Percentiles rank a stretch among this genome's conserved stretches.
Conservation (phyloP, 768 basidiomycete species). For the Leccinum subgranulosum region DNA sequence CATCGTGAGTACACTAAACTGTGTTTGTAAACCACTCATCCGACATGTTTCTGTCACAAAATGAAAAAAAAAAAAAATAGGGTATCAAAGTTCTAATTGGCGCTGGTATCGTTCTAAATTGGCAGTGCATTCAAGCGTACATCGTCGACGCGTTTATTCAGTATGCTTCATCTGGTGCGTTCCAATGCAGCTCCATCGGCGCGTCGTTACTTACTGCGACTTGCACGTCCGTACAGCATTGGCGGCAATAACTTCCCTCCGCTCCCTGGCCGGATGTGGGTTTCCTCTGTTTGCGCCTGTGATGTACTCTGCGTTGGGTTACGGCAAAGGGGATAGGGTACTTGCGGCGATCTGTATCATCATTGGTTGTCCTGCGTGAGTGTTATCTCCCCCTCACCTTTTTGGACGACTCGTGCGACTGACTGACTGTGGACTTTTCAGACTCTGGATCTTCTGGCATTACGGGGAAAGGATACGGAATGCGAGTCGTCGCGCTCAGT, state of each 20-base stretch:
- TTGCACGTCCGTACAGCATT: conserved; percentile 41
- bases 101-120: conserved; percentile 55
- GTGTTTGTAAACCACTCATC: neutral
- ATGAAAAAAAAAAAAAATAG: conserved; percentile 31
- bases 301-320: conserved; percentile 64
- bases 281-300: conserved; percentile 75
- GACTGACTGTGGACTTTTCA: conserved; percentile 10
- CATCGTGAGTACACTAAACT: conserved; percentile 39
- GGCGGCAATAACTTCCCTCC: conserved; percentile 59
- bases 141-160: conserved; percentile 64
- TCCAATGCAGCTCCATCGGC: neutral
- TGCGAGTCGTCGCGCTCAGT: conserved; percentile 40
- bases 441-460: conserved; percentile 44
- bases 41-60: neutral
- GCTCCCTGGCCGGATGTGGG: conserved; percentile 65
- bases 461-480: conserved; percentile 49
- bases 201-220: neutral
- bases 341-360: conserved; percentile 56
- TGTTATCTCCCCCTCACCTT: conserved; percentile 15
- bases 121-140: conserved; percentile 65
- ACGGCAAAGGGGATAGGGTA: conserved; percentile 66
- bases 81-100: conserved; percentile 58
- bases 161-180: conserved; percentile 25
- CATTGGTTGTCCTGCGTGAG: conserved; percentile 55
- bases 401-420: conserved; percentile 14